phyloP scores from a whole-genome alignment of 176 grass and related monocot species.

The Sorghum bicolor region Sorghum_bicolor_NCBIv3 NC_012870.2:21893001-21893500 shows the following conservation, averaged over 20 bases:
- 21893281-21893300: background rate
- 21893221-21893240: background rate
- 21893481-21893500: background rate
- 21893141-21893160: constrained; percentile 63
- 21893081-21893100: constrained; percentile 95
- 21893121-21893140: constrained; percentile 88
- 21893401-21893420: background rate
- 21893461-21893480: background rate
- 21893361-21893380: background rate
- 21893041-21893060: constrained; percentile 97
- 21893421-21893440: background rate
- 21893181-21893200: background rate
- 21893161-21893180: background rate
- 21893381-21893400: background rate
- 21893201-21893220: background rate
- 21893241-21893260: background rate
- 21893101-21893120: constrained; percentile 99
- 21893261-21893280: background rate
- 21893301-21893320: background rate
- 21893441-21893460: background rate
- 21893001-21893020: background rate
- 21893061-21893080: constrained; percentile 95
- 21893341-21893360: background rate
- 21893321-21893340: background rate
- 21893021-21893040: constrained; percentile 32